Evolutionary conservation across 2,329 filamentous ascomycete genomes (phyloP).

Genomic region (Emergomyces pasteurianus): DNA sequence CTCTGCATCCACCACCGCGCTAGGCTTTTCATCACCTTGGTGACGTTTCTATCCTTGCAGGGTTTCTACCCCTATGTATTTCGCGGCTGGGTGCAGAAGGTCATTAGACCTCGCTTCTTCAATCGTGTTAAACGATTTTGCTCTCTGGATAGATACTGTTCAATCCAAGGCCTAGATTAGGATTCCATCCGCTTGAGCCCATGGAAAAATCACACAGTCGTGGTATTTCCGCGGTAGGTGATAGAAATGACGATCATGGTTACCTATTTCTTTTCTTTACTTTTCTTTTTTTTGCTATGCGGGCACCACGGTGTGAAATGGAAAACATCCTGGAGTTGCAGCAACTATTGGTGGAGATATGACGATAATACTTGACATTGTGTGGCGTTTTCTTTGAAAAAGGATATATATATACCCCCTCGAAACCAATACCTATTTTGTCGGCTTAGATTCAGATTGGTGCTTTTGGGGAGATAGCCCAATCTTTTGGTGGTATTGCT

Average conservation of each 20-base stretch:
- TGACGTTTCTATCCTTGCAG: background rate
- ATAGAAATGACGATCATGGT: background rate
- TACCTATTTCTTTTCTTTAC: background rate
- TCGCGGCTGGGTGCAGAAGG: background rate
- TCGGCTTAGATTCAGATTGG: background rate
- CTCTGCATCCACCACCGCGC: too few relatives aligned
- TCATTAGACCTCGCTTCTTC: background rate
- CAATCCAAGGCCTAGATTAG: background rate
- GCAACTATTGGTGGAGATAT: background rate
- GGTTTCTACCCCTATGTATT: too few relatives aligned
- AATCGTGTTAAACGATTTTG: background rate
- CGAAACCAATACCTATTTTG: background rate
- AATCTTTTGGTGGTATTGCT: background rate
- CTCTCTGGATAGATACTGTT: background rate
- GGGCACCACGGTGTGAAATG: background rate
- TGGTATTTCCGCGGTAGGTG: background rate
- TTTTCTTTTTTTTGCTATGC: background rate
- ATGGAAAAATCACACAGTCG: background rate
- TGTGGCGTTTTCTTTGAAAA: background rate
- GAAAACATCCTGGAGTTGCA: background rate
- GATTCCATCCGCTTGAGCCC: background rate
- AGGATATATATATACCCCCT: background rate
- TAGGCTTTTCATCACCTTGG: background rate
- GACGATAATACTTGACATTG: background rate
- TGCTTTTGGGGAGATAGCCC: background rate